phyloP scores from a whole-genome alignment of 2,329 filamentous ascomycete genomes.

The Talaromyces rugulosus region DNA sequence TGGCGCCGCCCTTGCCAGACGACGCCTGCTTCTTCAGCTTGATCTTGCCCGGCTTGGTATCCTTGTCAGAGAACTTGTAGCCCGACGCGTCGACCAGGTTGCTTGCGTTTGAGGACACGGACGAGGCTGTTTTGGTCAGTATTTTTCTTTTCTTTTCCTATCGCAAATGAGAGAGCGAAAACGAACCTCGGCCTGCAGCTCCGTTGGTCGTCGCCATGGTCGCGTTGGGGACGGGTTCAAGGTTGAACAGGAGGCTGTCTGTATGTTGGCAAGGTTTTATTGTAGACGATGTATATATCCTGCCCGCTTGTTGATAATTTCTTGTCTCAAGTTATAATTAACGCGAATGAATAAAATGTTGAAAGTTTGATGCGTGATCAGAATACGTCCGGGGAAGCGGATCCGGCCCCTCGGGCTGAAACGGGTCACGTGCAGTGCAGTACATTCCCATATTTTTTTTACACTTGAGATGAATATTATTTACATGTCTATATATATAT shows the following conservation, averaged over 20 bases:
- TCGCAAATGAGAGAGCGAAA: slow-evolving; percentile 1
- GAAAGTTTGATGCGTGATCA: not conserved
- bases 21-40: slow-evolving; percentile 38
- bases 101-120: slow-evolving; percentile 26
- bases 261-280: too few species aligned
- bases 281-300: too few species aligned
- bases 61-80: slow-evolving; percentile 43
- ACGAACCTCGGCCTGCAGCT: slow-evolving; percentile 31
- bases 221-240: not conserved
- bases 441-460: too few species aligned
- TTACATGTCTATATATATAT: not conserved
- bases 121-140: slow-evolving; percentile 19
- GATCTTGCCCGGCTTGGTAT: slow-evolving; percentile 41
- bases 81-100: slow-evolving; percentile 43
- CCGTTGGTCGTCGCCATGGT: slow-evolving; percentile 25
- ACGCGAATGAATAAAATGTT: too few species aligned
- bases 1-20: slow-evolving; percentile 15
- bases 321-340: too few species aligned
- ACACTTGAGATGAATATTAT: not conserved
- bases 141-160: not conserved
- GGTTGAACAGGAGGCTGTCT: too few species aligned
- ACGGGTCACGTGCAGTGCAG: slow-evolving; percentile 6
- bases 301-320: too few species aligned
- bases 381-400: slow-evolving; percentile 8
- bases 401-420: not conserved